Evolutionary conservation across 176 grass and related monocot species (phyloP), one percentile per base, ranked within the genome.

Genomic region (Zoysia japonica): DNA sequence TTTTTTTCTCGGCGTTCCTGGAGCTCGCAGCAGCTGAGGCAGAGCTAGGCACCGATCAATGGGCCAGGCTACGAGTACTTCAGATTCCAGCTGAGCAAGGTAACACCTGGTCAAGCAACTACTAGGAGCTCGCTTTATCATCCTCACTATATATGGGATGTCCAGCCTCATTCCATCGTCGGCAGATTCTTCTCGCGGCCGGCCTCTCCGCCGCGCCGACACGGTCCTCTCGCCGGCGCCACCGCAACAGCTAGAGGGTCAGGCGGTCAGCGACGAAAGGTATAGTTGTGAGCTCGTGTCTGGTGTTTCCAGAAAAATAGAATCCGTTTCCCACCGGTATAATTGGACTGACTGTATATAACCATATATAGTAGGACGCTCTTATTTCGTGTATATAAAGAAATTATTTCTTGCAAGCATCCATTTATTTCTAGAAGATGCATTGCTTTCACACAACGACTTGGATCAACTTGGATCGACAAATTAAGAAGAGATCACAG

Each of bases 401-500:
- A 52, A 79, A 68, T 69, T 69, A 47, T 67, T 68, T 88, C 14
- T 51, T 74, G 5, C 60, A 63, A 77, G 47, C 41, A 66, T 78
- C 61, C 10, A 42, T 44, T 52, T 77, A 1, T 51, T 47, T 11
- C 11, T 55, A 39, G 11, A 42, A 47, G 47, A 55, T 64, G 16
- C 76, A 84, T 85, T 71, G 47, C 65, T 80, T 84, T 76, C 71
- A 16, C 43, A 65, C 41, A 11, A 52, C 51, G 15, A 13, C 55
- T 78, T 28, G 59, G 35, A 59, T 28, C 28, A 28, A 28, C 28
- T 35, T 15, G 28, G 28, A 28, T 28, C 28, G 28, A 28, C 28
- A 28, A 28, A 28, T 28, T 28, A 28, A 49, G 5, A 64, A 57
- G 66, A 19, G 62, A 44, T 28, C 28, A 76, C 39, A 51, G 69